A percentile compares a stretch with the other conserved stretches of the same genome.
Conservation (phyloP, 1,284 basidiomycete genomes). For the Schizophyllum commune region DNA sequence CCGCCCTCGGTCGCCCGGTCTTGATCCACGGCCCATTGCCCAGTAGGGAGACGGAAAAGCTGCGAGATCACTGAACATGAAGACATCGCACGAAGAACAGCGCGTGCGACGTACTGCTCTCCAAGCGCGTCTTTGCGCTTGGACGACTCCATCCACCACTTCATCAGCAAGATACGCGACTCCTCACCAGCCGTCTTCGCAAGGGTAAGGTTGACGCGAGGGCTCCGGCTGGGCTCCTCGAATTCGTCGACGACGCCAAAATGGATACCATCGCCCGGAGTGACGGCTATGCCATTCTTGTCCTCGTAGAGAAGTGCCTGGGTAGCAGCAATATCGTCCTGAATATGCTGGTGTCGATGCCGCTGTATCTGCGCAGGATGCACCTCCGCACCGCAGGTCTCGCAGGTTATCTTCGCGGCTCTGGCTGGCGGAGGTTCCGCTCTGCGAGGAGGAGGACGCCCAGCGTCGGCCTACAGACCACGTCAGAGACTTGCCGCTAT, state of each 20-base stretch:
- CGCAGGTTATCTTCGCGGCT: constrained; percentile 14
- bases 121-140: constrained; percentile 3
- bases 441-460: neutral
- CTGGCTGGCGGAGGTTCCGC: neutral
- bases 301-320: constrained; percentile 24
- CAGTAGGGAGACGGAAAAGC: constrained; percentile 7
- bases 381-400: constrained; percentile 18
- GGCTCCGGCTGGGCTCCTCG: constrained; percentile 10
- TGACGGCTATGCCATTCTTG: constrained; percentile 28
- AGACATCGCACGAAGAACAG: neutral
- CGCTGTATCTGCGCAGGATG: constrained; percentile 13
- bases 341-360: constrained; percentile 20
- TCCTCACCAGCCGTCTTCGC: constrained; percentile 12
- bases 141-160: constrained; percentile 17
- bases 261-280: constrained; percentile 22
- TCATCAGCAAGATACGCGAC: constrained; percentile 17
- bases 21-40: constrained; percentile 11
- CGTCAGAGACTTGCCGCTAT: no score
- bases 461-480: no score
- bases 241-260: constrained; percentile 25
- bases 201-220: constrained; percentile 18
- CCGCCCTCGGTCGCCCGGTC: constrained; percentile 4
- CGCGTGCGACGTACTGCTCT: constrained; percentile 1
- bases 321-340: constrained; percentile 15
- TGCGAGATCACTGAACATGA: neutral